Base-by-base conservation (phyloP, 306 rosid genomes). In the Chamaecrista fasciculata region DNA sequence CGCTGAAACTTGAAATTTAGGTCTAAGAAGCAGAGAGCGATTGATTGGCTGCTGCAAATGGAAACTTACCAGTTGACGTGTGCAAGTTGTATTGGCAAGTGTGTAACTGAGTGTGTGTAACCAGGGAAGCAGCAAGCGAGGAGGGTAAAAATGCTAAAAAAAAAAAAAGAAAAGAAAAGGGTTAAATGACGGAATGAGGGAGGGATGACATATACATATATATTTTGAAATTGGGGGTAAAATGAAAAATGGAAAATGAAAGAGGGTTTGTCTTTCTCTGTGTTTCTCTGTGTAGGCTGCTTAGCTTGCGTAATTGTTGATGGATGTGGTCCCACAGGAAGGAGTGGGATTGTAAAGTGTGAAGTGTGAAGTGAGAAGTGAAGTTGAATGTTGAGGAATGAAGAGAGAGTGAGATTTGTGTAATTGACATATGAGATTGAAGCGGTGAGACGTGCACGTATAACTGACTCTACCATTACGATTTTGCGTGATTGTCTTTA, bases 241-340 rank as follows among this genome's bases (percentile, higher is more conserved):
- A 6, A 6, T 2, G 18, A 18, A 68, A 76, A n/a, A n/a, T n/a
- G 89, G 58, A 64, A 57, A 43, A 34, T 55, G 70, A 76, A 69
- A 71, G 70, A n/a, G n/a, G n/a, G n/a, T n/a, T n/a, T n/a, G n/a
- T n/a, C n/a, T n/a, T n/a, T n/a, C n/a, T n/a, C n/a, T n/a, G n/a
- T n/a, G n/a, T n/a, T n/a, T 53, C 62, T 76, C 64, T 76, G 57
- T 19, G 21, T 25, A 33, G 36, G 9, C 56, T 49, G 18, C 58
- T 16, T 63, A 33, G 36, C 2, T 33, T 2, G 36, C 0, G 53
- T 61, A 46, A 69, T 65, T 44, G 3, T 8, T n/a, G n/a, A n/a
- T n/a, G n/a, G n/a, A n/a, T 21, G 85, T 81, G 89, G 89, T 84
- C 89, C 89, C 89, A 33, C 1, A 2, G 36, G 7, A 33, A 5